Conservation (phyloP, 352 stramenopile species). For the Pythium dissotocum region DNA sequence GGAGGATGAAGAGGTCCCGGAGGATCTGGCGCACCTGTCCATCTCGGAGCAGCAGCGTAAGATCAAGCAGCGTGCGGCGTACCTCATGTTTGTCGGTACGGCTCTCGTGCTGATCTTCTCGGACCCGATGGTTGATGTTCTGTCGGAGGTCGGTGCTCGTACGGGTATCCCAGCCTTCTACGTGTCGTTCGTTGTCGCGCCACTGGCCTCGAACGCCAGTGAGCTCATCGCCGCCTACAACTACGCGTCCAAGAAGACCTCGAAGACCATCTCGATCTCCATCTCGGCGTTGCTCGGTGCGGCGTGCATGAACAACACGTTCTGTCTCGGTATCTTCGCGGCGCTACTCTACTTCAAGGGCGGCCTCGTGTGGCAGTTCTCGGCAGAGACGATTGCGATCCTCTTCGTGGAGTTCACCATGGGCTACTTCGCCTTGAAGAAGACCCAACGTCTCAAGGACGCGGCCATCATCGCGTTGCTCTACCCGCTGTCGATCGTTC, state of each 20-base stretch:
- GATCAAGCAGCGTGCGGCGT: slow-evolving; percentile 94
- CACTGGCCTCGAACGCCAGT: slow-evolving; percentile 97
- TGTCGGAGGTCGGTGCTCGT: slow-evolving; percentile 92
- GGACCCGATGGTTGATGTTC: slow-evolving; percentile 98
- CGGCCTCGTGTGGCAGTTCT: slow-evolving; percentile 97
- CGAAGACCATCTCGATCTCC: slow-evolving; percentile 97
- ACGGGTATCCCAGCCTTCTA: slow-evolving; percentile 96
- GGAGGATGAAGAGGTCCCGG: slow-evolving; percentile 93
- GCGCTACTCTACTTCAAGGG: slow-evolving; percentile 95
- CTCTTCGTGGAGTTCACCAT: slow-evolving; percentile 94
- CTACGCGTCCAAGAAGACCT: slow-evolving; percentile 98
- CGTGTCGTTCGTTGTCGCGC: slow-evolving; percentile 96
- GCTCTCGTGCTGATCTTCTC: slow-evolving; percentile 94
- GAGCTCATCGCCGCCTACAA: slow-evolving; percentile 98
- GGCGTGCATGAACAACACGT: slow-evolving; percentile 99
- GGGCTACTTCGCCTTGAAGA: slow-evolving; percentile 80
- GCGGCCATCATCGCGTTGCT: slow-evolving; percentile 86
- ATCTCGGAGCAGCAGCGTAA: slow-evolving; percentile 95
- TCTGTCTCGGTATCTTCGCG: slow-evolving; percentile 98
- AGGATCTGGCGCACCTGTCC: slow-evolving; percentile 92
- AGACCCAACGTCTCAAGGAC: slow-evolving; percentile 85
- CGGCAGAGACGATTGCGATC: slow-evolving; percentile 96
- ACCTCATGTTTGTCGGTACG: slow-evolving; percentile 94
- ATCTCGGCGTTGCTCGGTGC: slow-evolving; percentile 93
- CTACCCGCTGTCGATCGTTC: slow-evolving; percentile 92